These are phyloP conservation scores for Ramaria sp. DNA, from an alignment of 768 basidiomycete genomes.

Conservation along the genomic window DNA sequence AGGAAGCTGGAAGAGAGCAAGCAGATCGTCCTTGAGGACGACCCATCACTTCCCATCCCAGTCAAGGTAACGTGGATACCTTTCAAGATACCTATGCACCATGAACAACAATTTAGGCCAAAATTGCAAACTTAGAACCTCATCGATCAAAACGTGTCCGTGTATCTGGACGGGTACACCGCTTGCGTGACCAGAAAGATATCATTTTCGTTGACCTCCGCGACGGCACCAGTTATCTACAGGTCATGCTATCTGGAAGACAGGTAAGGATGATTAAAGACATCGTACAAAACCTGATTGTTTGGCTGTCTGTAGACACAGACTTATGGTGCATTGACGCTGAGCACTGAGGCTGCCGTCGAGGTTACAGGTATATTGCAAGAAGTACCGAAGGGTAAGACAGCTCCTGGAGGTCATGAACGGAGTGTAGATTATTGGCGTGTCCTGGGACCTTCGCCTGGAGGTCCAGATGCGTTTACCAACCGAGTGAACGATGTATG, in stretches of 20 bases:
- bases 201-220: slow-evolving; percentile 89
- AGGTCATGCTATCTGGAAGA: slow-evolving; percentile 72
- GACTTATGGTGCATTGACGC: slow-evolving; percentile 84
- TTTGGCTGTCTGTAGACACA: slow-evolving; percentile 46
- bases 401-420: slow-evolving; percentile 82
- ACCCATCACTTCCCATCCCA: slow-evolving; percentile 55
- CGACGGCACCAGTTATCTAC: slow-evolving; percentile 92
- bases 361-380: slow-evolving; percentile 82
- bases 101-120: slow-evolving; percentile 36
- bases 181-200: slow-evolving; percentile 83
- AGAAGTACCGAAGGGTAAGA: slow-evolving; percentile 85
- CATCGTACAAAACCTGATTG: slow-evolving; percentile 42
- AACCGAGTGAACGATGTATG: slow-evolving; percentile 80
- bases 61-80: slow-evolving; percentile 37
- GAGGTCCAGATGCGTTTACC: slow-evolving; percentile 89
- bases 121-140: slow-evolving; percentile 48
- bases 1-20: slow-evolving; percentile 82
- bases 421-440: slow-evolving; percentile 89
- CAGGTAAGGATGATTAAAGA: slow-evolving; percentile 15
- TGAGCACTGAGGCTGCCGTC: slow-evolving; percentile 83
- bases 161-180: slow-evolving; percentile 93
- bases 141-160: slow-evolving; percentile 68
- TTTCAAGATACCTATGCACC: slow-evolving; percentile 14
- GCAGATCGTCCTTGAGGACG: slow-evolving; percentile 73
- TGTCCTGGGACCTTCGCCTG: slow-evolving; percentile 78